Evolutionary conservation across 495 filamentous ascomycete genomes (phyloP).

Genomic region (Aspergillus heteromorphus): DNA sequence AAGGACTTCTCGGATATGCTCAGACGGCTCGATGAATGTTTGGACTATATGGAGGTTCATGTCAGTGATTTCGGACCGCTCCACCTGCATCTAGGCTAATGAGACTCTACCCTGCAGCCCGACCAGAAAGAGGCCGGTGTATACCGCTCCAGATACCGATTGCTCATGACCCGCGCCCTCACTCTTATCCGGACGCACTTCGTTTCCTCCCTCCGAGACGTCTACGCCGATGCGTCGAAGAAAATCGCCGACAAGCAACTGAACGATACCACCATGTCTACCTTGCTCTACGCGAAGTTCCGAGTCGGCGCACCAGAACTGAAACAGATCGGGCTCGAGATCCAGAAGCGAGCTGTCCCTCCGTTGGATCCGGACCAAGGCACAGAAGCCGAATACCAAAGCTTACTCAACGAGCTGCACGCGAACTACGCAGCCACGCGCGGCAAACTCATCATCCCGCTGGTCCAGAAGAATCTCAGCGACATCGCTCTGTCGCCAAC

Average conservation of each 20-base stretch:
- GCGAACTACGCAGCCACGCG: slow-evolving; percentile 58
- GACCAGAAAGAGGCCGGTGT: slow-evolving; percentile 79
- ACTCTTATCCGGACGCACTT: slow-evolving; percentile 86
- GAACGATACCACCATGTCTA: slow-evolving; percentile 72
- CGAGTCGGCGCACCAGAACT: slow-evolving; percentile 61
- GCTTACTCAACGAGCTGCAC: slow-evolving; percentile 60
- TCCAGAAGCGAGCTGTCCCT: slow-evolving; percentile 60
- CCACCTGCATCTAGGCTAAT: slow-evolving; percentile 11
- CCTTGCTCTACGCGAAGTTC: slow-evolving; percentile 74
- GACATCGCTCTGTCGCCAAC: slow-evolving; percentile 62
- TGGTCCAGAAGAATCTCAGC: slow-evolving; percentile 55
- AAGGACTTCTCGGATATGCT: slow-evolving; percentile 83
- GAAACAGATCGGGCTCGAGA: slow-evolving; percentile 60
- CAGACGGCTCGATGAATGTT: slow-evolving; percentile 74
- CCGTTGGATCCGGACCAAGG: slow-evolving; percentile 56
- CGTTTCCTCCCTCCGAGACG: slow-evolving; percentile 63
- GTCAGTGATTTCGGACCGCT: slow-evolving; percentile 42
- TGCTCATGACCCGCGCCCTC: slow-evolving; percentile 65
- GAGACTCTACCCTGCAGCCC: slow-evolving; percentile 40
- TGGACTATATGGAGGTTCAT: slow-evolving; percentile 83
- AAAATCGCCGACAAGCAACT: slow-evolving; percentile 65
- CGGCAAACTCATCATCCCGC: slow-evolving; percentile 54
- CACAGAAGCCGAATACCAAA: slow-evolving; percentile 61
- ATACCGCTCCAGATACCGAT: slow-evolving; percentile 67
- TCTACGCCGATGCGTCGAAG: slow-evolving; percentile 62